Conservation (phyloP, 176 grass and related monocot genomes). For the Aegilops speltoides region DNA sequence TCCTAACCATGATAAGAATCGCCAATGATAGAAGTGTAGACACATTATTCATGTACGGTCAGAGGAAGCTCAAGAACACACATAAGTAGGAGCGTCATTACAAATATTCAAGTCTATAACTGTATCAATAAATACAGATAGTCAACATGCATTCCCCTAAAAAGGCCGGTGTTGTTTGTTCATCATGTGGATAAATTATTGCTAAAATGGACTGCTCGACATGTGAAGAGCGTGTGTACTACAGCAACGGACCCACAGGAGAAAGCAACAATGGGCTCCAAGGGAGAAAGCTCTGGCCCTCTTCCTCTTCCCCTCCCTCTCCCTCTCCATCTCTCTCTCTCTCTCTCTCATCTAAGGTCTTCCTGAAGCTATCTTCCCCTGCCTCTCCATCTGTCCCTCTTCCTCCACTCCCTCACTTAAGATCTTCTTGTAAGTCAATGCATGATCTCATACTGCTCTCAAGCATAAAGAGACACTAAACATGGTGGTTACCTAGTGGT, state of each 20-base stretch:
- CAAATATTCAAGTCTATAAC: neutral
- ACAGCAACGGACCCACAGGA: neutral
- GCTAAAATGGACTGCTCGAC: neutral
- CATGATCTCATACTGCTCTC: neutral
- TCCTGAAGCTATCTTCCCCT: neutral
- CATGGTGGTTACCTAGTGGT: neutral
- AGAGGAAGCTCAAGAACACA: neutral
- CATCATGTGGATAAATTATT: neutral
- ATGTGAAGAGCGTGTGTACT: neutral
- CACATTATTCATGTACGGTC: neutral
- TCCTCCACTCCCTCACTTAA: neutral
- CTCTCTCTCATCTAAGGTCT: neutral
- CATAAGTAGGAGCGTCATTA: neutral
- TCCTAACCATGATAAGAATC: neutral
- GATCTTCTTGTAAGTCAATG: neutral
- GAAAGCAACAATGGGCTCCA: neutral
- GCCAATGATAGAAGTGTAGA: neutral
- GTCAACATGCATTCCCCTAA: neutral
- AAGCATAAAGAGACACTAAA: neutral
- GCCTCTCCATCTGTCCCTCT: neutral
- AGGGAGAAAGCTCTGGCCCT: neutral
- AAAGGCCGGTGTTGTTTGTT: neutral
- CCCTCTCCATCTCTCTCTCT: neutral
- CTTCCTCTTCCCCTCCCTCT: neutral
- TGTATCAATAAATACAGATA: neutral